A percentile compares a stretch with the other conserved stretches of the same genome.
phyloP scores from a whole-genome alignment of 352 stramenopile genomes.

The Blastocystis sp. region DNA sequence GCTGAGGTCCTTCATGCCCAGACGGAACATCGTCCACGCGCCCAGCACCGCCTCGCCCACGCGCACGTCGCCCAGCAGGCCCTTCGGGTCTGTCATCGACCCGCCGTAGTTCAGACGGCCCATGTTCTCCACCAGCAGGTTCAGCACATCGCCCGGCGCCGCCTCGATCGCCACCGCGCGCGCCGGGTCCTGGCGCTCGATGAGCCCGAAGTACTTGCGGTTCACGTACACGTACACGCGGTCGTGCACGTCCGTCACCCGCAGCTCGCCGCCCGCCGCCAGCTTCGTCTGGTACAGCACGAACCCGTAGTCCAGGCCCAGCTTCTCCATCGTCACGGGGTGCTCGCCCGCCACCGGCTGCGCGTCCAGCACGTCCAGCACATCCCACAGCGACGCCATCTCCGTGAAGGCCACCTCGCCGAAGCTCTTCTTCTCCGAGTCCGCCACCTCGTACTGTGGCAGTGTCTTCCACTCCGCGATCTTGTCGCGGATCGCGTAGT shows the following conservation, averaged over 20 bases:
- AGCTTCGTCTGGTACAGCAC: conserved; percentile 62
- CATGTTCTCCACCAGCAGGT: conserved; percentile 71
- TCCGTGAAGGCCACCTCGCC: conserved; percentile 6
- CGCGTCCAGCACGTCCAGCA: background rate
- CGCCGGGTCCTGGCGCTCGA: conserved; percentile 24
- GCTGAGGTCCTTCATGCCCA: conserved; percentile 54
- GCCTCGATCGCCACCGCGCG: conserved; percentile 11
- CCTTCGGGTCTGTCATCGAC: conserved; percentile 51
- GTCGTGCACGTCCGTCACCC: conserved; percentile 55
- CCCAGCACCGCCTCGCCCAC: conserved; percentile 64
- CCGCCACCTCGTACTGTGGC: conserved; percentile 17
- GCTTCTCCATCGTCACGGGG: conserved; percentile 55
- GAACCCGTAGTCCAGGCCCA: conserved; percentile 70
- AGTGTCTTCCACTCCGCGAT: conserved; percentile 32
- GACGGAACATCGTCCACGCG: conserved; percentile 5
- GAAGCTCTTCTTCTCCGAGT: conserved; percentile 20
- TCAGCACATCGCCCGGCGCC: conserved; percentile 8
- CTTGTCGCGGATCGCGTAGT: conserved; percentile 52
- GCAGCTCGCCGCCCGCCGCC: conserved; percentile 32
- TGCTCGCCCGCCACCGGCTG: conserved; percentile 4
- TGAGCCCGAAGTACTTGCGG: conserved; percentile 13
- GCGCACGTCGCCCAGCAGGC: conserved; percentile 53
- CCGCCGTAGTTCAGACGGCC: conserved; percentile 71
- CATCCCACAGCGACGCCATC: conserved; percentile 14
- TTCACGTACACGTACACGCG: conserved; percentile 69